Evolutionary conservation across 1,284 basidiomycete species (phyloP).

Genomic region (Lignosus rhinocerotis): DNA sequence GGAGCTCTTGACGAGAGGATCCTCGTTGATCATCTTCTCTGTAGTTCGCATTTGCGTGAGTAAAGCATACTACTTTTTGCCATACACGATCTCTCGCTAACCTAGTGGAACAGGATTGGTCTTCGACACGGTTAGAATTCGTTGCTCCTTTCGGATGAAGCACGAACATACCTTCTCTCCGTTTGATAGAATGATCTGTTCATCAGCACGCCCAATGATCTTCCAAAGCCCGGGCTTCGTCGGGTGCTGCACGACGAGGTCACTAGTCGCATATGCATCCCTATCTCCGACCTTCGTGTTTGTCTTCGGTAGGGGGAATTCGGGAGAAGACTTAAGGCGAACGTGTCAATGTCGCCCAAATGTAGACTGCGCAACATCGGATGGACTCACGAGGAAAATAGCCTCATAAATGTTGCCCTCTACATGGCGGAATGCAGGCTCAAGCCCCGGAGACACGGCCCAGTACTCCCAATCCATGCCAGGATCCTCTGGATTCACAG

Average conservation of each 20-base stretch:
- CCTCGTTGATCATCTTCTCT: conserved; percentile 41
- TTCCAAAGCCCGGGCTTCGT: conserved; percentile 42
- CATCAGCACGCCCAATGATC: conserved; percentile 46
- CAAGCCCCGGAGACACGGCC: conserved; percentile 2
- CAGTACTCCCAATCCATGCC: conserved; percentile 29
- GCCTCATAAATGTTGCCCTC: conserved; percentile 24
- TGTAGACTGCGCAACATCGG: not conserved
- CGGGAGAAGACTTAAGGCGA: conserved; percentile 2
- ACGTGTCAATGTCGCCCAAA: not conserved
- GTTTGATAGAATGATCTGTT: conserved; percentile 37
- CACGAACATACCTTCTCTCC: conserved; percentile 26
- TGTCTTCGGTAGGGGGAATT: conserved; percentile 22
- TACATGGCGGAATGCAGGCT: conserved; percentile 14
- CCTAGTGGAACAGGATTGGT: conserved; percentile 14
- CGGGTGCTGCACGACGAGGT: conserved; percentile 47
- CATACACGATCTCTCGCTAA: not conserved
- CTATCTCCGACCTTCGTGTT: conserved; percentile 31
- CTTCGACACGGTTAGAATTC: not conserved
- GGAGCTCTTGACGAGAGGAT: conserved; percentile 35
- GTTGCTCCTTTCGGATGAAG: not conserved
- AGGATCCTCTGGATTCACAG: conserved; percentile 9
- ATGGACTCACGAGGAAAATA: conserved; percentile 22
- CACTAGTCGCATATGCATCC: conserved; percentile 37
- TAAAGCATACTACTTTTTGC: not conserved
- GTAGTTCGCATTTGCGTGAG: not conserved